Evolutionary conservation across 768 basidiomycete genomes (phyloP).

Genomic region (Pisolithus albus): DNA sequence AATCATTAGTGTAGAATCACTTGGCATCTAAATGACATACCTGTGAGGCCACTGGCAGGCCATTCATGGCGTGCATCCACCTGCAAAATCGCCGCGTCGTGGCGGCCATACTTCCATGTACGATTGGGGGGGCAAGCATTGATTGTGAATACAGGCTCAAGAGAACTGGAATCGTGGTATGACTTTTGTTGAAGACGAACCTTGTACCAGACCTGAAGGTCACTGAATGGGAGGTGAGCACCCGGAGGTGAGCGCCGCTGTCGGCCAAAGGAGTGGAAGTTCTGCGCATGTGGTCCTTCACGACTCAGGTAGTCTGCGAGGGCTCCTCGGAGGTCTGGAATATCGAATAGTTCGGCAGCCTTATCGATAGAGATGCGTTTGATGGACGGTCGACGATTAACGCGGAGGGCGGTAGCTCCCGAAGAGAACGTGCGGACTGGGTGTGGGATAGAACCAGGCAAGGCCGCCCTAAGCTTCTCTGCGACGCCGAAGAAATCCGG

Average conservation of each 20-base stretch:
- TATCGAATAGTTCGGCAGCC: slow-evolving; percentile 14
- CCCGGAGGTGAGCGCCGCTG: background rate
- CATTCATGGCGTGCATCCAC: no score
- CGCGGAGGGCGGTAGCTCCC: slow-evolving; percentile 17
- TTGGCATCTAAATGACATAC: background rate
- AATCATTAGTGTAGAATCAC: background rate
- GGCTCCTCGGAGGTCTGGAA: slow-evolving; percentile 24
- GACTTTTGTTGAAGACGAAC: slow-evolving; percentile 19
- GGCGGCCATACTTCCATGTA: slow-evolving; percentile 16
- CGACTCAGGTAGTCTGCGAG: slow-evolving; percentile 15
- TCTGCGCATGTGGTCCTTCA: background rate
- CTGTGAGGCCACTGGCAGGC: slow-evolving; percentile 4
- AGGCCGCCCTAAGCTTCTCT: background rate
- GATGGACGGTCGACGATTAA: slow-evolving; percentile 17
- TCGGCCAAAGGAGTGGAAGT: slow-evolving; percentile 2
- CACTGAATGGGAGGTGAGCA: slow-evolving; percentile 17
- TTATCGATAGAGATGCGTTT: slow-evolving; percentile 16
- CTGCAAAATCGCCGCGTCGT: slow-evolving; percentile 13
- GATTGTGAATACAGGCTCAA: slow-evolving; percentile 5
- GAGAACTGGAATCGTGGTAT: slow-evolving; percentile 6
- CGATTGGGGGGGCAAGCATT: slow-evolving; percentile 14
- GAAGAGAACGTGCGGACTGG: slow-evolving; percentile 8
- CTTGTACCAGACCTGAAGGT: slow-evolving; percentile 25
- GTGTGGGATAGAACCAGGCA: slow-evolving; percentile 5
- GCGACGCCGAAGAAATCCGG: slow-evolving; percentile 1